A percentile compares a stretch with the other conserved stretches of the same genome.
These are phyloP conservation scores for Pneumocystis carinii DNA, from an alignment of 1,139 yeast genomes.

Conservation along the genomic window DNA sequence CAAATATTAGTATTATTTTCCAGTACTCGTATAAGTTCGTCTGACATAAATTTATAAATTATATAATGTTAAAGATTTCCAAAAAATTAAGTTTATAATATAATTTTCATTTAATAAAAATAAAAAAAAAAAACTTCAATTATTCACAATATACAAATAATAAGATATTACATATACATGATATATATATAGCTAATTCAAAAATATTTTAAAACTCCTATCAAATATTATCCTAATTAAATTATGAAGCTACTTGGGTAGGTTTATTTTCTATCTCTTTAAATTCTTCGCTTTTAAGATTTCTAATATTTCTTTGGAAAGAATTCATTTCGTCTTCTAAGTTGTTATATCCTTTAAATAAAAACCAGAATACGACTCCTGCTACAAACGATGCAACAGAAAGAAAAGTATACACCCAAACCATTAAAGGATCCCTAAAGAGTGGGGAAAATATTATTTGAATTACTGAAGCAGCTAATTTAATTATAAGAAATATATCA, in stretches of 20 bases:
- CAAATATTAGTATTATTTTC: neutral
- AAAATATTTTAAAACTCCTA: neutral
- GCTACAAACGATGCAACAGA: conserved; percentile 45
- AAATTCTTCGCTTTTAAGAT: neutral
- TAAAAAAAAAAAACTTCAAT: no score
- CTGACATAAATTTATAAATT: no score
- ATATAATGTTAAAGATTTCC: no score
- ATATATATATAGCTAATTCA: neutral
- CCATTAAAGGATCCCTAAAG: conserved; percentile 50
- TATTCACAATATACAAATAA: no score
- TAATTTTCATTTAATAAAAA: no score
- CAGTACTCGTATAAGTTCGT: neutral
- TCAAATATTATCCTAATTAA: neutral
- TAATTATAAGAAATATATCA: neutral
- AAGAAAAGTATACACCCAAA: conserved; percentile 52
- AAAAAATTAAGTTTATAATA: no score
- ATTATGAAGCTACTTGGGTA: neutral
- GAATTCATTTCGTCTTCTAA: conserved; percentile 47
- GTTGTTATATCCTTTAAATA: conserved; percentile 41
- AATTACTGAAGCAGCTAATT: conserved; percentile 43
- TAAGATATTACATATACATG: no score
- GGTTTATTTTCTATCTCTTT: neutral
- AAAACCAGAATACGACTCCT: conserved; percentile 48
- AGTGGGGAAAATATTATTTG: conserved; percentile 60
- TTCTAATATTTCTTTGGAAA: conserved; percentile 29